phyloP scores from a whole-genome alignment of 352 stramenopile species.

The Phytophthora boehmeriae region DNA sequence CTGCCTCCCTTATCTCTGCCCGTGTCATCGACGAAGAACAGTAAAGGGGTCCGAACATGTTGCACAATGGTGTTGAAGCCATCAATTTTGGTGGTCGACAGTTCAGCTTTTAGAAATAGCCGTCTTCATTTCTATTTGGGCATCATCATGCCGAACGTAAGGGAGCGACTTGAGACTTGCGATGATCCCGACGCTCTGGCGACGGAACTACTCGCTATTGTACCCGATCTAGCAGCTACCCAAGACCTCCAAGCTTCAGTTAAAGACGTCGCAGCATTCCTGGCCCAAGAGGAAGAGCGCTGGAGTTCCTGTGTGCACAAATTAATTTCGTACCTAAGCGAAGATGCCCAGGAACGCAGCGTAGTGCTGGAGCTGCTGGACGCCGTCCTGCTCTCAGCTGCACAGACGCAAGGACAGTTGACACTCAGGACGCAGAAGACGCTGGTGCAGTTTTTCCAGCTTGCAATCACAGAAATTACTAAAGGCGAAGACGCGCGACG shows the following conservation, averaged over 20 bases:
- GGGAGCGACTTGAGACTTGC: slow-evolving; percentile 17
- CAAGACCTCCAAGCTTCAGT: slow-evolving; percentile 17
- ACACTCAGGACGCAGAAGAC: slow-evolving; percentile 8
- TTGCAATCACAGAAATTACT: slow-evolving; percentile 14
- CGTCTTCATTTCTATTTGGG: slow-evolving; percentile 6
- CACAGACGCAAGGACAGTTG: slow-evolving; percentile 3
- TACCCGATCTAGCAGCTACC: slow-evolving; percentile 5
- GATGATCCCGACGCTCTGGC: slow-evolving; percentile 17
- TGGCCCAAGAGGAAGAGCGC: slow-evolving; percentile 22
- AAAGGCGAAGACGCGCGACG: slow-evolving; percentile 13
- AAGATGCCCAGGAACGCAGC: background rate
- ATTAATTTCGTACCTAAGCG: slow-evolving; percentile 34
- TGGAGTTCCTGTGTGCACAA: slow-evolving; percentile 6
- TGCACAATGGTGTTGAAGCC: too few species aligned
- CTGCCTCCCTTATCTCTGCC: too few species aligned
- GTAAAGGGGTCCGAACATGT: too few species aligned
- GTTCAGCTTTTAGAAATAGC: too few species aligned
- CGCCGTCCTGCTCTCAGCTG: slow-evolving; percentile 11
- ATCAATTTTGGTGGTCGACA: too few species aligned
- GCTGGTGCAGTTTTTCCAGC: slow-evolving; percentile 24
- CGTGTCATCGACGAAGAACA: too few species aligned
- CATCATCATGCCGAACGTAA: slow-evolving; percentile 14
- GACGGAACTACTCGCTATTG: slow-evolving; percentile 10
- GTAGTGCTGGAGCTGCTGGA: slow-evolving; percentile 30
- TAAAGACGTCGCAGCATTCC: slow-evolving; percentile 20